Evolutionary conservation across 305 asterid genomes (phyloP).

Genomic region (Rubia peregrina): DNA sequence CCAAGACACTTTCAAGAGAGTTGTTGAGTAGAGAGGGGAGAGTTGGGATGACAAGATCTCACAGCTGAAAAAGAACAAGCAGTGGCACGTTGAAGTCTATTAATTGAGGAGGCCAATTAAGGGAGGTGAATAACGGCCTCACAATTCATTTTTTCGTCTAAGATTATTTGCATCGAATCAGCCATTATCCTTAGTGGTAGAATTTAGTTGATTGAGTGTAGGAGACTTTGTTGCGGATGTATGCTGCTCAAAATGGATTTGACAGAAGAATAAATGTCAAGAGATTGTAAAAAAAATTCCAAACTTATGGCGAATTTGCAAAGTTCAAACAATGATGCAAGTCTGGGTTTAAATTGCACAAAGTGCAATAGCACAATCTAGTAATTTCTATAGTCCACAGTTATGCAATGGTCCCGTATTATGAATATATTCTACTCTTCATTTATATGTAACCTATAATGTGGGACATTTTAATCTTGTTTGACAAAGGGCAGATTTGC

Average conservation of each 20-base stretch:
- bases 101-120: conserved; percentile 21
- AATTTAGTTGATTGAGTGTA: background rate
- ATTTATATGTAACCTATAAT: too few relatives aligned
- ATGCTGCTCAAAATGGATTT: background rate
- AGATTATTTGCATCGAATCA: background rate
- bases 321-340: too few relatives aligned
- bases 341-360: too few relatives aligned
- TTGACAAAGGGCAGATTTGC: too few relatives aligned
- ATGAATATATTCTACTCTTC: too few relatives aligned
- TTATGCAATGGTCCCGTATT: too few relatives aligned
- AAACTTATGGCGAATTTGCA: too few relatives aligned
- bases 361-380: too few relatives aligned
- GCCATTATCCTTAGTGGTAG: background rate
- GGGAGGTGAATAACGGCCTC: background rate
- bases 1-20: conserved; percentile 84
- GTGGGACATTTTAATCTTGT: too few relatives aligned
- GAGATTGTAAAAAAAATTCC: too few relatives aligned
- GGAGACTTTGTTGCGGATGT: background rate
- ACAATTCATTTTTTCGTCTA: background rate
- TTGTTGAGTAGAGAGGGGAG: conserved; percentile 78
- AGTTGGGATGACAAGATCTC: conserved; percentile 87
- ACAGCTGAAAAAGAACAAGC: conserved; percentile 82
- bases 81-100: conserved; percentile 97
- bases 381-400: too few relatives aligned
- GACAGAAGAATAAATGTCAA: background rate